These are phyloP conservation scores for Pontederia paniculata DNA, from an alignment of 176 grass and related monocot species.

Conservation along the genomic window DNA sequence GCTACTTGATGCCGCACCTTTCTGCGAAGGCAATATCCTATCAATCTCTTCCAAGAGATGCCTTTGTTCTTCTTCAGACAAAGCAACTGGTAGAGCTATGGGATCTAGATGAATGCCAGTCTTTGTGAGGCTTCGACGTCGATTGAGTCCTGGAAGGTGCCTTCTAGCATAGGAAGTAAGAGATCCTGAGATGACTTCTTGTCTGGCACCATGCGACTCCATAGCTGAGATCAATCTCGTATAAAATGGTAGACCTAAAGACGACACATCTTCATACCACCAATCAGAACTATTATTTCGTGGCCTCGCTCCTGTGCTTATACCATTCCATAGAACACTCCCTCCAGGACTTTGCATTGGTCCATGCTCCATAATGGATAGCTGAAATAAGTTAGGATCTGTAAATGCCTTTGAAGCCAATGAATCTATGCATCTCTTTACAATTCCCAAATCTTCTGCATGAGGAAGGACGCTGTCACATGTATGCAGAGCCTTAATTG, in stretches of 20 bases:
- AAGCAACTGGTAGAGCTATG: slow-evolving; percentile 25
- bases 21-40: slow-evolving; percentile 65
- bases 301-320: slow-evolving; percentile 56
- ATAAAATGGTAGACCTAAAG: slow-evolving; percentile 60
- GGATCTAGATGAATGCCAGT: slow-evolving; percentile 30
- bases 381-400: slow-evolving; percentile 40
- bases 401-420: slow-evolving; percentile 53
- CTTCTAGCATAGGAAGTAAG: slow-evolving; percentile 66
- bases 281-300: slow-evolving; percentile 52
- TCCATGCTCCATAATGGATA: slow-evolving; percentile 36
- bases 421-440: slow-evolving; percentile 57
- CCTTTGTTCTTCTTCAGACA: slow-evolving; percentile 69
- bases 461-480: slow-evolving; percentile 55
- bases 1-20: slow-evolving; percentile 50
- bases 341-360: slow-evolving; percentile 62
- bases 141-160: slow-evolving; percentile 61
- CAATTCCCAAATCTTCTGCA: slow-evolving; percentile 66
- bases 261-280: slow-evolving; percentile 86
- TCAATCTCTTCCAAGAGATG: slow-evolving; percentile 82
- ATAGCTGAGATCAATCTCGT: slow-evolving; percentile 59
- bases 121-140: slow-evolving; percentile 54
- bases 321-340: slow-evolving; percentile 81
- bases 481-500: slow-evolving; percentile 60
- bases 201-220: slow-evolving; percentile 50
- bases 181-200: slow-evolving; percentile 57